Base-by-base conservation (phyloP, 768 basidiomycete species). In the Boletellus ananas region DNA sequence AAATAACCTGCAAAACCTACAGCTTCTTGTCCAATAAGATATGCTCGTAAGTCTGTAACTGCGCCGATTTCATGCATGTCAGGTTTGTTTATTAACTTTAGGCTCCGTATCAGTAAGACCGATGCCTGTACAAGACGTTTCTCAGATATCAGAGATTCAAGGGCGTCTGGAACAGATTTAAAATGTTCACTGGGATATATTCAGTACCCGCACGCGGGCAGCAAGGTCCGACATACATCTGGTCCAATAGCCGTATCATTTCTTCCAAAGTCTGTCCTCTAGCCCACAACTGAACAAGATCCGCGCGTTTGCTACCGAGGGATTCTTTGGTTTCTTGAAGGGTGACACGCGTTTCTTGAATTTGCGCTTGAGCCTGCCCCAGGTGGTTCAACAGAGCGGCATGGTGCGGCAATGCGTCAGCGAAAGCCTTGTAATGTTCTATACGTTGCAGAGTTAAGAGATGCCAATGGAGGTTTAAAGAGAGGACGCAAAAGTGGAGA, bases 41-140 rank as follows among this genome's bases (percentile, higher is more conserved):
- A 98, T 56, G 78, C 79, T 49, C 93, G 76, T 41, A 99, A 67
- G 67, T 99, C 96, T 11, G 89, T 74, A 29, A 98, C 74, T 5
- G 95, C 96, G n/a, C 94, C 94, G 51, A 99, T 87, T 63, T 97
- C 95, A 51, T 85, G 73, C 85, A 98, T 90, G 57, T 98, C 96
- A 8, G 84, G 74, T 60, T 89, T 93, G 65, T 89, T 92, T 57
- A 95, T 94, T 27, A 85, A 80, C 69, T 95, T 97, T 42, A 96
- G 70, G 61, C 89, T 92, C 44, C 88, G 77, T 33, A 96, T 83
- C 25, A 99, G 80, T 8, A 98, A 73, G 12, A 87, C 80, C 1
- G 95, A 82, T 2, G 96, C 95, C 58, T 93, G 86, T 33, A 97
- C 73, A 38, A 97, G 79, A 12, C 90, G 82, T 65, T 98, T 98